Percentiles rank a stretch among this genome's conserved stretches.
phyloP scores from a whole-genome alignment of 164 flowering plant species.

The Tetracentron sinense region DNA sequence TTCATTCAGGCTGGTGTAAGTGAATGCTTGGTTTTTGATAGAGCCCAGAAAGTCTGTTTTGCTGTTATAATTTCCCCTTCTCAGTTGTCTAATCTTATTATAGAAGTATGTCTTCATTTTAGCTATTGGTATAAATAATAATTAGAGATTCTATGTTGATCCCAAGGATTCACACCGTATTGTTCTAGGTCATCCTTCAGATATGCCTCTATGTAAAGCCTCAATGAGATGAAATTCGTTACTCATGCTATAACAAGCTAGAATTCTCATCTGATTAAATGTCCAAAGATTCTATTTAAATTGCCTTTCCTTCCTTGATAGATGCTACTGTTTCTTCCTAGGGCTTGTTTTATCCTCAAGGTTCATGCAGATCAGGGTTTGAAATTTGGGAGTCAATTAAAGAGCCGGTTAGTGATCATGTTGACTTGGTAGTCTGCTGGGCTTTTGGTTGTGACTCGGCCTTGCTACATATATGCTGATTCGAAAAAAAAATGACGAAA shows the following conservation, averaged over 20 bases:
- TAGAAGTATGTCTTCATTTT: neutral
- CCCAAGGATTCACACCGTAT: neutral
- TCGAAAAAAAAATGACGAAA: neutral
- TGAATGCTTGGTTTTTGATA: conserved; percentile 7
- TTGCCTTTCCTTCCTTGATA: neutral
- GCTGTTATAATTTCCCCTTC: neutral
- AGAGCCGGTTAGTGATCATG: neutral
- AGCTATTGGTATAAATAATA: neutral
- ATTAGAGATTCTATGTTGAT: neutral
- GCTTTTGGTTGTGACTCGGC: neutral
- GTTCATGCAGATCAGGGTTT: neutral
- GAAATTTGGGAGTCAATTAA: neutral
- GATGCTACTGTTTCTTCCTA: neutral
- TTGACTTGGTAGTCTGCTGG: neutral
- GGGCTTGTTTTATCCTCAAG: neutral
- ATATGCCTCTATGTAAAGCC: neutral
- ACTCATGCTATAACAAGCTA: neutral
- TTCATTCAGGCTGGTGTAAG: conserved; percentile 86
- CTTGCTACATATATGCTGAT: neutral
- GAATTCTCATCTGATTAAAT: neutral
- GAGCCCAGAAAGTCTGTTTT: neutral
- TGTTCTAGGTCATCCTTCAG: neutral
- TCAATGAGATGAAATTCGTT: neutral
- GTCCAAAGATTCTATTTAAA: neutral
- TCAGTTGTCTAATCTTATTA: neutral